These are phyloP conservation scores for Medicago ruthenica DNA, from an alignment of 306 rosid genomes.

Conservation along the genomic window DNA sequence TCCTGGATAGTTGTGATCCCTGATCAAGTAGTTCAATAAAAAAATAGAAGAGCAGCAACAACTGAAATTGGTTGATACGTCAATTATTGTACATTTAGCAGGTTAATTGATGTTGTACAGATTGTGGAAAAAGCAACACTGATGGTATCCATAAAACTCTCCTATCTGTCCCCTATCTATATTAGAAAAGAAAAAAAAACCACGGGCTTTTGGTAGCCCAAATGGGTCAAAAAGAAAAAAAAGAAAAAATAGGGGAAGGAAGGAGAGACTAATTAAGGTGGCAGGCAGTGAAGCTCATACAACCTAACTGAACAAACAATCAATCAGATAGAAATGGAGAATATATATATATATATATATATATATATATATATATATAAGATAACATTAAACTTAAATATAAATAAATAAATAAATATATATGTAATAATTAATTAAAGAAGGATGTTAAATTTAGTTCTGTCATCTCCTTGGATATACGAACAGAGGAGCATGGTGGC, in stretches of 20 bases:
- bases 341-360: not conserved
- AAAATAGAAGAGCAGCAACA: not conserved
- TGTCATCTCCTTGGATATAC: conserved; percentile 89
- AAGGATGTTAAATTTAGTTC: conserved; percentile 1
- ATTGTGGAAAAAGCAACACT: not conserved
- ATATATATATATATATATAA: no score
- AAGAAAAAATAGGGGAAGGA: not conserved
- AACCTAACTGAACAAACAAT: not conserved
- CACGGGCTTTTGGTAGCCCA: not conserved
- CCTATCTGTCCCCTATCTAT: not conserved
- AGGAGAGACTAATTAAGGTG: not conserved
- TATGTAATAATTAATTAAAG: not conserved
- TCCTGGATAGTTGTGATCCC: not conserved
- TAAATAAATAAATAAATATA: no score
- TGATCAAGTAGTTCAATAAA: not conserved
- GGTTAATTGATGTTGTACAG: not conserved
- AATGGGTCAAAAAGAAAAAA: not conserved
- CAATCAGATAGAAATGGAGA: not conserved
- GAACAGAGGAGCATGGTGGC: conserved; percentile 97
- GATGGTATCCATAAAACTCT: not conserved
- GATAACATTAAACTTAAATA: no score
- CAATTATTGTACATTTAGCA: conserved; percentile 3
- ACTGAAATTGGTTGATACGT: not conserved
- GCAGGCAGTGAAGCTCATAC: not conserved
- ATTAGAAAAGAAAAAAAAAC: not conserved